Conservation (phyloP, 306 rosid genomes). For the Ceratonia siliqua region DNA sequence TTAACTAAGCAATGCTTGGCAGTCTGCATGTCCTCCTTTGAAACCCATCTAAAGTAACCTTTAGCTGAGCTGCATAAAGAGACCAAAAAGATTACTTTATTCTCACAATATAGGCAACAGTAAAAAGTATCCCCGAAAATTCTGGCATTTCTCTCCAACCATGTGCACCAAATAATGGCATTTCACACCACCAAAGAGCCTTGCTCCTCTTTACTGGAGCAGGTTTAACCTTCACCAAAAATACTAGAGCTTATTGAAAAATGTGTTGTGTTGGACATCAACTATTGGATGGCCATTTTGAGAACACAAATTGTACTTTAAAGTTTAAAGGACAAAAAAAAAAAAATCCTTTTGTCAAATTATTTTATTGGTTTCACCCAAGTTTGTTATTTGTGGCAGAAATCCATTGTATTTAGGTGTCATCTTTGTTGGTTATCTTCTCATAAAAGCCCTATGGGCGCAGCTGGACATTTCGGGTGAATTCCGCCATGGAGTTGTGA, state of each 20-base stretch:
- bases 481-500: constrained; percentile 76
- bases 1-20: background rate
- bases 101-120: background rate
- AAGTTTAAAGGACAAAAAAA: background rate
- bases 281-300: constrained; percentile 5
- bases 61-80: background rate
- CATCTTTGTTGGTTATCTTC: constrained; percentile 68
- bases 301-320: constrained; percentile 12
- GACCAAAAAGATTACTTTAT: background rate
- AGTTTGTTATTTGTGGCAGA: constrained; percentile 51
- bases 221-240: background rate
- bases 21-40: background rate
- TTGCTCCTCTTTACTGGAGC: background rate
- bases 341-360: background rate
- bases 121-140: background rate
- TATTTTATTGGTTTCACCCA: constrained; percentile 28
- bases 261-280: background rate
- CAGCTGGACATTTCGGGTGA: constrained; percentile 66
- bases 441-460: constrained; percentile 75
- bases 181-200: background rate
- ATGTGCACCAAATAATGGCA: background rate
- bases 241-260: background rate
- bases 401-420: constrained; percentile 75
- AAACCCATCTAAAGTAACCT: background rate
- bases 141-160: background rate